phyloP scores from a whole-genome alignment of 495 filamentous ascomycete species.

The Delitschia confertaspora region DNA sequence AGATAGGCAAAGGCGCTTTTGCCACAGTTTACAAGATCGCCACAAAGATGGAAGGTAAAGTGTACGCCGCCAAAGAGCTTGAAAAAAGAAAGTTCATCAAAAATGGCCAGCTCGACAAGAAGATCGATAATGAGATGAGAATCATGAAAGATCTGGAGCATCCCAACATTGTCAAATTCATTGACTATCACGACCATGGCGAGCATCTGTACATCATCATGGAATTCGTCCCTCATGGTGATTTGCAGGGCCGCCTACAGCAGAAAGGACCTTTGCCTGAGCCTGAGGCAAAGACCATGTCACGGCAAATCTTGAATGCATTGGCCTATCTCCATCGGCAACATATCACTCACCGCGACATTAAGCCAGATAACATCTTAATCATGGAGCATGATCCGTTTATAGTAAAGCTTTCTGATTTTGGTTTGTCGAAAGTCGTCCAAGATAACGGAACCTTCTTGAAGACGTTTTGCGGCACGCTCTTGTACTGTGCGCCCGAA shows the following conservation, averaged over 20 bases:
- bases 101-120: constrained; percentile 71
- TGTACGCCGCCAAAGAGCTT: constrained; percentile 84
- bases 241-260: constrained; percentile 64
- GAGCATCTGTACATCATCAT: constrained; percentile 86
- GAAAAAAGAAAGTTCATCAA: constrained; percentile 85
- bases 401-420: constrained; percentile 85
- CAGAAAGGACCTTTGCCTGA: constrained; percentile 56
- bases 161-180: constrained; percentile 82
- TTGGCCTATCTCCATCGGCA: constrained; percentile 78
- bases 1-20: constrained; percentile 87
- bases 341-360: constrained; percentile 89
- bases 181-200: constrained; percentile 71
- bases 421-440: constrained; percentile 88
- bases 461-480: constrained; percentile 90
- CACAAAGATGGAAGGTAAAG: constrained; percentile 63
- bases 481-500: constrained; percentile 93
- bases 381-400: constrained; percentile 64
- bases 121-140: constrained; percentile 88
- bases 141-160: constrained; percentile 82
- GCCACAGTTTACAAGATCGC: constrained; percentile 84
- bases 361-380: constrained; percentile 96
- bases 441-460: constrained; percentile 83
- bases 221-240: constrained; percentile 82
- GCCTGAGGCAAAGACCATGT: constrained; percentile 55
- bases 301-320: constrained; percentile 68